A percentile compares a stretch with the other conserved stretches of the same genome.
Conservation (phyloP, 2,329 filamentous ascomycete genomes). For the Colletotrichum graminicola region DNA sequence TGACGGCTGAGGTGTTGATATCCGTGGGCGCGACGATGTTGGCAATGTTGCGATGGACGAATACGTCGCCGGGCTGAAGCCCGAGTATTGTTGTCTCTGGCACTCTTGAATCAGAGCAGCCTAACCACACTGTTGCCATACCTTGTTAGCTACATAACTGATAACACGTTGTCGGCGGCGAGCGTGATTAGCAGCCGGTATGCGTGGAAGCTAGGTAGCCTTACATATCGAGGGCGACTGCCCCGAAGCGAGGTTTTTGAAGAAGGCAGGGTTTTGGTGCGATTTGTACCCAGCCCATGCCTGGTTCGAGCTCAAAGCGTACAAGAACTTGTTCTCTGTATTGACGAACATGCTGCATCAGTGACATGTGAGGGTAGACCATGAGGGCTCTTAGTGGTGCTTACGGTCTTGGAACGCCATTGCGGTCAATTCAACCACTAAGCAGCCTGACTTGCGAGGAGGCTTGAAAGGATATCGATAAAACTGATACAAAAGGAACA, state of each 20-base stretch:
- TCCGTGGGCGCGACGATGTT: conserved; percentile 84
- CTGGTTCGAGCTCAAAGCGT: conserved; percentile 76
- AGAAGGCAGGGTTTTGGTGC: conserved; percentile 77
- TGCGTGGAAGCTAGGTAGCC: conserved; percentile 40
- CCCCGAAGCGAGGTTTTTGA: conserved; percentile 74
- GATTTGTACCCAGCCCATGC: conserved; percentile 76
- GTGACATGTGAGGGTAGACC: background rate
- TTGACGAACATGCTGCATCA: conserved; percentile 2
- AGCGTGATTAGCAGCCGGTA: background rate
- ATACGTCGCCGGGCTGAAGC: conserved; percentile 85
- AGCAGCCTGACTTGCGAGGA: background rate
- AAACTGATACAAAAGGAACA: no score
- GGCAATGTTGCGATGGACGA: conserved; percentile 91
- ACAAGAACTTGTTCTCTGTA: conserved; percentile 69
- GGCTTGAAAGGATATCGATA: background rate
- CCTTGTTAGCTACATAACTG: background rate
- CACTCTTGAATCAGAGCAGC: conserved; percentile 87
- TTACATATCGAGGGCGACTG: conserved; percentile 74
- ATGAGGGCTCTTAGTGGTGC: background rate
- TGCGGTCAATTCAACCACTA: background rate
- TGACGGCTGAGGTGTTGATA: conserved; percentile 79
- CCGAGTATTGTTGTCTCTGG: conserved; percentile 86
- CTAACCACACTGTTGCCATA: conserved; percentile 75
- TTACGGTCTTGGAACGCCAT: conserved; percentile 40
- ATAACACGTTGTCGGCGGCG: background rate